Evolutionary conservation across 331 rosid genomes (phyloP).

Genomic region (Cydonia oblonga): DNA sequence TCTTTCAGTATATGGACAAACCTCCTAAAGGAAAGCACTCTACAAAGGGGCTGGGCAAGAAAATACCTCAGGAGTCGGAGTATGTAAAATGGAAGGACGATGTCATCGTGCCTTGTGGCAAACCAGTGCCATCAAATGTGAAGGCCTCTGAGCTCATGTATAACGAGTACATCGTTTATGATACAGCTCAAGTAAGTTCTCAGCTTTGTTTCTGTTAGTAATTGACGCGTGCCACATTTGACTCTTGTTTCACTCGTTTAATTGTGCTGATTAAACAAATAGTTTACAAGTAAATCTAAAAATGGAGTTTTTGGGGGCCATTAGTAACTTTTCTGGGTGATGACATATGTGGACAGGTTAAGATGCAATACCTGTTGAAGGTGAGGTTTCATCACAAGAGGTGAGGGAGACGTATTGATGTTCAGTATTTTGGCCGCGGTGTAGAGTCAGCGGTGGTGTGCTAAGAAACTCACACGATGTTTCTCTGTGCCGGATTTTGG

Average conservation of each 20-base stretch:
- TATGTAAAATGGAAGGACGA: conserved; percentile 60
- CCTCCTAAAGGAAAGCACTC: conserved; percentile 94
- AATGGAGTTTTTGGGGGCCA: not conserved
- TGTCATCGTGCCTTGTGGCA: conserved; percentile 82
- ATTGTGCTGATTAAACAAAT: not conserved
- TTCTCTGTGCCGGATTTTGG: not conserved
- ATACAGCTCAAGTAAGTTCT: conserved; percentile 80
- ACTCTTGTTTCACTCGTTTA: not conserved
- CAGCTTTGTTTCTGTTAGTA: not conserved
- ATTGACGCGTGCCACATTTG: not conserved
- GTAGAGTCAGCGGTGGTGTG: conserved; percentile 8
- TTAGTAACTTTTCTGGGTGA: not conserved
- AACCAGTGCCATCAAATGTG: conserved; percentile 67
- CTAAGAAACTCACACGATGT: conserved; percentile 4
- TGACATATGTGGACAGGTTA: conserved; percentile 42
- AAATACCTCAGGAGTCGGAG: conserved; percentile 50
- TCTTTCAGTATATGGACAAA: conserved; percentile 65
- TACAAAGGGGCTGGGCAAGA: conserved; percentile 88
- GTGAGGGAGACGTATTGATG: conserved; percentile 26
- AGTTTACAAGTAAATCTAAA: not conserved
- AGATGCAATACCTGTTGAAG: conserved; percentile 90
- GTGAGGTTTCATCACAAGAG: conserved; percentile 82
- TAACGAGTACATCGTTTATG: conserved; percentile 83
- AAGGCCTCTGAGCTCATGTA: conserved; percentile 78
- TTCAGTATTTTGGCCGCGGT: conserved; percentile 19